Conservation (phyloP, 176 grass and related monocot species). For the Hsuehochloa calcarea region DNA sequence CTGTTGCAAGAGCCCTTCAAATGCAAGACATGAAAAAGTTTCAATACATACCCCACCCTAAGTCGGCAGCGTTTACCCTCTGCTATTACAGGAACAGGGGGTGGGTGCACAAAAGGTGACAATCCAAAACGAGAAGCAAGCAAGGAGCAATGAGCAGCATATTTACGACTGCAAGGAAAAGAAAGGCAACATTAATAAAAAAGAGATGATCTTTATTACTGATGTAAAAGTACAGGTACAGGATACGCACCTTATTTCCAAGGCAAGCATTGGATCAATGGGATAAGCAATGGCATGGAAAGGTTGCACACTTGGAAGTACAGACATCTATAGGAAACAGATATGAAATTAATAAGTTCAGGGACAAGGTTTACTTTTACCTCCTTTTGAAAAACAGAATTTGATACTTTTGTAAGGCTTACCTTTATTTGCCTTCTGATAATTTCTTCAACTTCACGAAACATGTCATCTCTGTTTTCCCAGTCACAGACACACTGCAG, state of each 20-base stretch:
- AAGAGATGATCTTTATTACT: background rate
- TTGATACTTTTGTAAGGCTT: background rate
- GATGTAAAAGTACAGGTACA: background rate
- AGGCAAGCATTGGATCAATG: conserved; percentile 70
- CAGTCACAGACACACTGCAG: conserved; percentile 90
- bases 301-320: conserved; percentile 93
- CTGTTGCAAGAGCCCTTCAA: background rate
- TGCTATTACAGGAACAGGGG: conserved; percentile 53
- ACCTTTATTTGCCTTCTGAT: conserved; percentile 90
- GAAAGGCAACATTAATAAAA: background rate
- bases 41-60: conserved; percentile 70
- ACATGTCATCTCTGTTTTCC: conserved; percentile 73
- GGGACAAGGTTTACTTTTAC: background rate
- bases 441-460: conserved; percentile 79
- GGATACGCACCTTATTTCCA: conserved; percentile 72
- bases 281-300: conserved; percentile 97
- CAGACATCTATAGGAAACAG: conserved; percentile 26
- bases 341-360: background rate
- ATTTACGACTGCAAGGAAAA: conserved; percentile 54
- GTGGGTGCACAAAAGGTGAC: conserved; percentile 62
- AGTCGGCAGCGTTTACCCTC: conserved; percentile 60
- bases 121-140: conserved; percentile 75
- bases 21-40: background rate
- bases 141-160: conserved; percentile 78
- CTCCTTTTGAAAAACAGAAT: background rate